phyloP scores from a whole-genome alignment of 192 early-diverging fungal species.

The Geranomyces michiganensis region DNA sequence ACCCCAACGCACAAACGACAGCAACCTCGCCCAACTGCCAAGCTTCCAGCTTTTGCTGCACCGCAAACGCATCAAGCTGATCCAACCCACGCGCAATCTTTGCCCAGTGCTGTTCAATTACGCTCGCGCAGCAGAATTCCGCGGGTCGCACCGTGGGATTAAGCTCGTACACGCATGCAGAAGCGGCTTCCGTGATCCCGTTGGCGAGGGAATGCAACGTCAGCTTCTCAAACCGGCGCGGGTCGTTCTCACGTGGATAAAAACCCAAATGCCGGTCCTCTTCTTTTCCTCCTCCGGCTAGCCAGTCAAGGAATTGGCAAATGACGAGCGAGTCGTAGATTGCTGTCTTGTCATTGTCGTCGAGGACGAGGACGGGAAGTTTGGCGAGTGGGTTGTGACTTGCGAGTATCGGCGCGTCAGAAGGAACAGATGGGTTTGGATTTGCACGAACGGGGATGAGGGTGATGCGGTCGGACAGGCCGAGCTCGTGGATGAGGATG shows the following conservation, averaged over 20 bases:
- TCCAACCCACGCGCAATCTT: slow-evolving; percentile 21
- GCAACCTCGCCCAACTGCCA: slow-evolving; percentile 12
- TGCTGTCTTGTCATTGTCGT: slow-evolving; percentile 12
- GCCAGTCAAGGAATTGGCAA: slow-evolving; percentile 20
- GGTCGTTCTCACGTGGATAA: too few species aligned
- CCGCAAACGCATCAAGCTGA: background rate
- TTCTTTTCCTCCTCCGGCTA: background rate
- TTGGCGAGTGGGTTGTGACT: slow-evolving; percentile 30
- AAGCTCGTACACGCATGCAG: slow-evolving; percentile 10
- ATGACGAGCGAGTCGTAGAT: slow-evolving; percentile 12
- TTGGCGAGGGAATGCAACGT: slow-evolving; percentile 25
- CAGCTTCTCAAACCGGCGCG: slow-evolving; percentile 2
- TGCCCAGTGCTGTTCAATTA: slow-evolving; percentile 9
- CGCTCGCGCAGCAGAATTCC: slow-evolving; percentile 7
- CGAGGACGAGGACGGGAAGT: slow-evolving; percentile 30
- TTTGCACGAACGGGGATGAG: background rate
- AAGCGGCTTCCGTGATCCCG: slow-evolving; percentile 14
- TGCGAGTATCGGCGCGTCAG: slow-evolving; percentile 7
- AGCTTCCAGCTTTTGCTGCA: background rate
- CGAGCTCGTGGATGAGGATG: slow-evolving; percentile 27
- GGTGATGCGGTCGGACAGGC: slow-evolving; percentile 8
- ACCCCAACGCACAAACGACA: slow-evolving; percentile 13
- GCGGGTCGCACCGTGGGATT: slow-evolving; percentile 6
- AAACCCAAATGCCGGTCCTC: too few species aligned
- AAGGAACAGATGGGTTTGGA: background rate